Conservation (phyloP, 2,329 filamentous ascomycete genomes). For the Exophiala spinifera region DNA sequence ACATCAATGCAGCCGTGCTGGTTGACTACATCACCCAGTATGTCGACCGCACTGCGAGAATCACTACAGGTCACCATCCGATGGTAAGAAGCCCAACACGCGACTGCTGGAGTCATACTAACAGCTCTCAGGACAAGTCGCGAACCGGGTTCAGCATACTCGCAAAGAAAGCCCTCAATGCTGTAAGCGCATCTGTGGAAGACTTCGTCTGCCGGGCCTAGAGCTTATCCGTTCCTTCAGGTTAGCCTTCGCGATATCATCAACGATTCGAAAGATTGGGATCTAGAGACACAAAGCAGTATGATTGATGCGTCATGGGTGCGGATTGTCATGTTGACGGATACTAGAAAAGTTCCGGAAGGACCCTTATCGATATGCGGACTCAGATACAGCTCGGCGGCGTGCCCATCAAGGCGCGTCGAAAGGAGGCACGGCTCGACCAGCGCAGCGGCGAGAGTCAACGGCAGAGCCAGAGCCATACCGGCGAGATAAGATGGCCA, state of each 20-base stretch:
- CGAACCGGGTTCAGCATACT: constrained; percentile 21
- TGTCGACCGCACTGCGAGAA: constrained; percentile 23
- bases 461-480: constrained; percentile 9
- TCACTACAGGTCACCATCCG: constrained; percentile 21
- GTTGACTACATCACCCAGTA: constrained; percentile 22
- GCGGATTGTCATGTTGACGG: constrained; percentile 9
- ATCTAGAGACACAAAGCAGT: constrained; percentile 23
- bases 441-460: constrained; percentile 4
- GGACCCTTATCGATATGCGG: constrained; percentile 22
- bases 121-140: constrained; percentile 18
- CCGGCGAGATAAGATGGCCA: constrained; percentile 7
- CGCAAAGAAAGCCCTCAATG: constrained; percentile 20
- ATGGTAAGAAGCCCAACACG: constrained; percentile 9
- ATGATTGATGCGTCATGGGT: neutral
- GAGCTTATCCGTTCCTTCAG: constrained; percentile 8
- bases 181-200: constrained; percentile 13
- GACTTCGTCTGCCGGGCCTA: neutral
- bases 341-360: constrained; percentile 17
- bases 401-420: constrained; percentile 19
- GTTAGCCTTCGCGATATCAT: constrained; percentile 23
- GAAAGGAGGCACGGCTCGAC: constrained; percentile 16
- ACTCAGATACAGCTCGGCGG: constrained; percentile 23
- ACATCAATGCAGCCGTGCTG: constrained; percentile 22
- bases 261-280: constrained; percentile 26
- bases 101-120: neutral